Evolutionary conservation across 768 basidiomycete species (phyloP), one percentile per base, ranked within the genome.

Genomic region (Nevesoporus exiguus): DNA sequence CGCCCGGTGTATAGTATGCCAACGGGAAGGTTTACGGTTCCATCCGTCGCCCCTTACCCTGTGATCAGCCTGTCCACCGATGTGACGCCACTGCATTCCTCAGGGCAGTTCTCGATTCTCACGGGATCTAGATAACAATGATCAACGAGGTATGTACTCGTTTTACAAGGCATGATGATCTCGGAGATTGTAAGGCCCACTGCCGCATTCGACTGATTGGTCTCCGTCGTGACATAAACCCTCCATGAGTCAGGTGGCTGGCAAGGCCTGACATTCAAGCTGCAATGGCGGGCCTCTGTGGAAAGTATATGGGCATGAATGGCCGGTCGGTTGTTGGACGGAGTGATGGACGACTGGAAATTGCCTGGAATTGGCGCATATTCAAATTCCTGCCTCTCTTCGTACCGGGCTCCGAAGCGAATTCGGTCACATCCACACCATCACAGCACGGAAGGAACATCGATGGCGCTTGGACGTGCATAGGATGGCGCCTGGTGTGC

Each of bases 161-260:
- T 77, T 33, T 63, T 84, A 7, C 67, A 77, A 59, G 79, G 79
- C 5, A 75, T n/a, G n/a, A n/a, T n/a, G n/a, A n/a, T n/a, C n/a
- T n/a, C 74, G 25, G 77, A 78, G 34, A 64, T 84, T 7, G 68
- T 80, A 5, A 56, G 76, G 5, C 82, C 81, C 7, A 73, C 80
- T 31, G 74, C 77, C 10, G 79, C 74, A 3, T 84, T 83, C 55
- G 79, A 85, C 56, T 75, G 81, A 83, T 81, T 42, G 29, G 61
- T 52, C n/a, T 17, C 7, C 39, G 3, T 27, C 13, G 22, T 21
- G 25, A 13, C 22, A 5, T 13, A 10, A 14, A 14, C 13, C 17
- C 22, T 14, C 27, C 17, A 4, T 29, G 27, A 29, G n/a, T n/a
- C n/a, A n/a, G 15, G 22, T 24, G 24, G 13, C 3, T 37, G n/a